Evolutionary conservation across 495 filamentous ascomycete species (phyloP), one percentile per base, ranked within the genome.

Genomic region (Cryomyces minteri): DNA sequence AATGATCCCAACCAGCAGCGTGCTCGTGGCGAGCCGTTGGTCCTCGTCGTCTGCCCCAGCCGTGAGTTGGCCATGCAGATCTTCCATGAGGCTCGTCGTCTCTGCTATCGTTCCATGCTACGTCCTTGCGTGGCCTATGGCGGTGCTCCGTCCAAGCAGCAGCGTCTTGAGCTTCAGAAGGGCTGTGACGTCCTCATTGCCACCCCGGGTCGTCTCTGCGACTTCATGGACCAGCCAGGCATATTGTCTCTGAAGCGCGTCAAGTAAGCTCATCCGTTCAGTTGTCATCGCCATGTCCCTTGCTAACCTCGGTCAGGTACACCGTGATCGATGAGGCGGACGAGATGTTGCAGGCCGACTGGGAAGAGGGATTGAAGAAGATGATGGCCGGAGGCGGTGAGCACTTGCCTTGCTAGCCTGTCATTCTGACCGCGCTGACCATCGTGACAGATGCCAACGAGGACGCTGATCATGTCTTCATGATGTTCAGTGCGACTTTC

Each of bases 401-500:
- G 73, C 62, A 31, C 32, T 12, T 29, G 25, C 25, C 25, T 41
- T 10, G 6, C 9, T 41, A 28, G 7, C 25, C 6, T 41, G 6
- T 18, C 3, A 12, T 5, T 49, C 37, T 7, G 34, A 12, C 7
- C 7, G 39, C 25, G 7, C 9, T 8, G 8, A 8, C 7, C 54
- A 25, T 44, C 33, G 4, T 40, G 6, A 1, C 39, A 67, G 64
- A 65, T 37, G 57, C 66, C 60, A 90, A 93, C 40, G 76, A 82
- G 43, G 84, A 94, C 52, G 81, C 77, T 5, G 80, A 87, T 45
- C 69, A 85, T 69, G 63, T 77, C 14, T 94, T 82, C 64, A 66
- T 94, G 71, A 85, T 98, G 73, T 95, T 95, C 51, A 94, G 85
- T 2, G 90, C 90, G 8, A 95, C 90, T 0, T 96, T 96, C 57